These are phyloP conservation scores for Xylogone sp. DNA, from an alignment of 2,329 filamentous ascomycete genomes.

Conservation along the genomic window DNA sequence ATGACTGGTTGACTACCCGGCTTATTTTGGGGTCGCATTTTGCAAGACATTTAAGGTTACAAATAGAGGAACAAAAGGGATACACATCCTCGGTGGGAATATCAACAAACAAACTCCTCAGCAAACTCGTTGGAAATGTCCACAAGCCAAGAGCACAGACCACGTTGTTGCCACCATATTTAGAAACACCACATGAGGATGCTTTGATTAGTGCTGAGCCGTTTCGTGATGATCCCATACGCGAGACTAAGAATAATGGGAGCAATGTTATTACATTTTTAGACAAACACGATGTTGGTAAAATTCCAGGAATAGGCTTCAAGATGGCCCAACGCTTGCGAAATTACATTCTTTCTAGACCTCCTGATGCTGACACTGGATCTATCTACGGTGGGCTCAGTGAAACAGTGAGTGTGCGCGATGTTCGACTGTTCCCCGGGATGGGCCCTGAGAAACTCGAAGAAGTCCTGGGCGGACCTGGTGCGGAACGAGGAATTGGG, in stretches of 20 bases:
- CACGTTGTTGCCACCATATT: conserved; percentile 66
- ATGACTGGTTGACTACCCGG: conserved; percentile 34
- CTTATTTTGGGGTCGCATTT: conserved; percentile 79
- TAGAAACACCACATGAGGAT: conserved; percentile 21
- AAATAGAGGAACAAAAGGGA: conserved; percentile 70
- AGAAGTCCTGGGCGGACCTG: conserved; percentile 64
- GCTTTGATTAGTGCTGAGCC: conserved; percentile 1
- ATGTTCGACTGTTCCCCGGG: conserved; percentile 58
- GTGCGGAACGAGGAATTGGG: conserved; percentile 68
- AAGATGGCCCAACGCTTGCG: conserved; percentile 70
- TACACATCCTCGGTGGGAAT: conserved; percentile 88
- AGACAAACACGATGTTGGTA: conserved; percentile 70
- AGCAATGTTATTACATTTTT: conserved; percentile 66
- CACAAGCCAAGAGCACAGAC: conserved; percentile 90
- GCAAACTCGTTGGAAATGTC: conserved; percentile 78
- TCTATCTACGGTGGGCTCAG: conserved; percentile 45
- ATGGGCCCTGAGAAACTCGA: conserved; percentile 66
- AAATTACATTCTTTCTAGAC: conserved; percentile 47
- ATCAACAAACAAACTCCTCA: conserved; percentile 79
- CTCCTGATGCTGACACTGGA: conserved; percentile 37
- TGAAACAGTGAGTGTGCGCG: conserved; percentile 58
- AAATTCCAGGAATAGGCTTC: conserved; percentile 81
- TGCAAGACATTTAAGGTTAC: conserved; percentile 66
- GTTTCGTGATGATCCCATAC: conserved; percentile 7
- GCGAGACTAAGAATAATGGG: conserved; percentile 9